Evolutionary conservation across 257 asterid species (phyloP).

Genomic region (Nicotiana paniculata): DNA sequence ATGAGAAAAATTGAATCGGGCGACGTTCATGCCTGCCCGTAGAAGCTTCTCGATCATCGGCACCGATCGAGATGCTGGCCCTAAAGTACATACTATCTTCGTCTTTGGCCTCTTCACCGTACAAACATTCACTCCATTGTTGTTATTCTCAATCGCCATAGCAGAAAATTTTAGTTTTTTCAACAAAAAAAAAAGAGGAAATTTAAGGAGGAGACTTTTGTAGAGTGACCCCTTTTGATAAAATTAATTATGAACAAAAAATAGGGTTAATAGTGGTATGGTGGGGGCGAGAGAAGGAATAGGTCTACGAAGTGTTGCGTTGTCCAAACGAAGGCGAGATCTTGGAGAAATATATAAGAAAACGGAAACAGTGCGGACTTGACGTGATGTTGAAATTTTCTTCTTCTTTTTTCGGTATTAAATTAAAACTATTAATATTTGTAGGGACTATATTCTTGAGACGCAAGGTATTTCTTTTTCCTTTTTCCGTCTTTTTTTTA

Average conservation of each 20-base stretch:
- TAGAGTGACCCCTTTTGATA: not conserved
- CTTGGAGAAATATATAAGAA: not conserved
- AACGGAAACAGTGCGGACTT: not conserved
- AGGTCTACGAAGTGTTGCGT: not conserved
- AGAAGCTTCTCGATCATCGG: conserved; percentile 67
- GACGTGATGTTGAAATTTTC: conserved; percentile 7
- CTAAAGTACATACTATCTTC: conserved; percentile 68
- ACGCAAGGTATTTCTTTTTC: not conserved
- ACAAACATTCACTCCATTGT: not conserved
- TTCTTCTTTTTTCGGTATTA: too few species aligned
- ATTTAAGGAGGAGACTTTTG: not conserved
- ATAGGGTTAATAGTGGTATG: not conserved
- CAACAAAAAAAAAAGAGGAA: too few species aligned
- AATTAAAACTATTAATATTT: not conserved
- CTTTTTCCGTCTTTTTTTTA: not conserved
- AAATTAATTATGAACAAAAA: not conserved
- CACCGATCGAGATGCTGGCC: conserved; percentile 69
- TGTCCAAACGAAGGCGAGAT: not conserved
- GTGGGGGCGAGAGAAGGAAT: not conserved
- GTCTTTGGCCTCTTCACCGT: conserved; percentile 46
- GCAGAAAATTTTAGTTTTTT: too few species aligned
- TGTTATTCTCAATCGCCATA: not conserved
- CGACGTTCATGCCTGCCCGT: conserved; percentile 70
- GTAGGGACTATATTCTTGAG: not conserved
- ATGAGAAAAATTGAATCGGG: conserved; percentile 70